Evolutionary conservation across 352 stramenopile species (phyloP), one percentile per base, ranked within the genome.

Genomic region (Phytophthora meadii): DNA sequence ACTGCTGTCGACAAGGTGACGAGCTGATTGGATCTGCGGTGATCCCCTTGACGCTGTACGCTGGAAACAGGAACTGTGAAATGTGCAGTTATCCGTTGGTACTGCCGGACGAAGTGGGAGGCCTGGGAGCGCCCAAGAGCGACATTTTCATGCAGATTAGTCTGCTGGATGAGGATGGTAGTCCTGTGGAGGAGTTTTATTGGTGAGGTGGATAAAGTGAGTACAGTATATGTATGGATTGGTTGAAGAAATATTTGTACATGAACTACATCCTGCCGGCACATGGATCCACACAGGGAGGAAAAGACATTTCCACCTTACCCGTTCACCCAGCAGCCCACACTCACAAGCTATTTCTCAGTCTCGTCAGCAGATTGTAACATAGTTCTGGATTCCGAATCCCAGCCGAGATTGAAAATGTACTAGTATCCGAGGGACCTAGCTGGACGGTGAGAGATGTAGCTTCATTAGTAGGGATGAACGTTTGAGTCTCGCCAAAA

Each of bases 21-120:
- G 80, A 91, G 49, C 65, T 94, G 10, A 88, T 94, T 49, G 85
- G 85, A 49, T 89, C 79, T 53, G 83, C 83, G 5, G 67, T 88
- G n/a, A 83, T 92, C 41, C 83, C 83, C 14, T 62, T 92, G 22
- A 74, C 79, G 54, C 77, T 92, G 15, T 92, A 82, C 64, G 77
- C 81, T 6, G 83, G 83, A 54, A 72, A 74, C 12, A 70, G 83
- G 25, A 83, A 92, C 57, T 74, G 70, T 46, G 81, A 90, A 47
- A 69, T 87, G 46, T 92, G 84, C 68, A 84, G 77, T 61, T 92
- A 90, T 65, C 83, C 83, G 54, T 70, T 92, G 34, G 83, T 92
- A 54, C 65, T 92, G 42, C 81, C 83, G 15, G 81, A 89, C 56
- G 81, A 90, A 37, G 56, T 86, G 28, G 79, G 77, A n/a, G 78